These are phyloP conservation scores for Anthracocystis walkeri DNA, from an alignment of 1,284 basidiomycete species.

Conservation along the genomic window DNA sequence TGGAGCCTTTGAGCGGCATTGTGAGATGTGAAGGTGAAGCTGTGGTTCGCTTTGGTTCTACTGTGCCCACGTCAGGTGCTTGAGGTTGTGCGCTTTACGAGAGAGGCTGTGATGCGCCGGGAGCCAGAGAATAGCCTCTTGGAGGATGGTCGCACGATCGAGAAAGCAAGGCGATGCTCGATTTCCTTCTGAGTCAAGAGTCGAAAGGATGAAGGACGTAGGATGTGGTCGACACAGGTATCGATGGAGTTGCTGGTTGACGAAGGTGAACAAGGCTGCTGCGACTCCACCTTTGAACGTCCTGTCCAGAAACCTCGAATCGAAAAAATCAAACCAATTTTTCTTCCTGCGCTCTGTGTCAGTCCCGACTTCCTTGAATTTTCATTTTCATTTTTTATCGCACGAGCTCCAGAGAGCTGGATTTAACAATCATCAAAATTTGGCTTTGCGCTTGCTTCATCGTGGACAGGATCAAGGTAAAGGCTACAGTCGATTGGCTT, in stretches of 20 bases:
- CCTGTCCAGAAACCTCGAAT: background rate
- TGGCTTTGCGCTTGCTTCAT: background rate
- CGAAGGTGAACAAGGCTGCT: background rate
- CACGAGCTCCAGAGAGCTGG: background rate
- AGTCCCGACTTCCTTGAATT: constrained; percentile 7
- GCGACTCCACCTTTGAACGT: constrained; percentile 13
- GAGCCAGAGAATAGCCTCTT: background rate
- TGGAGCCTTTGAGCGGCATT: constrained; percentile 49
- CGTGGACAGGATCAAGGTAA: background rate
- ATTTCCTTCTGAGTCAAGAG: background rate
- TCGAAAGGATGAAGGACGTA: background rate
- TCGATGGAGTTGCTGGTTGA: background rate
- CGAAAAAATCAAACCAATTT: constrained; percentile 7
- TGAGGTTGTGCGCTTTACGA: background rate
- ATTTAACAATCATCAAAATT: background rate
- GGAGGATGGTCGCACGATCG: background rate
- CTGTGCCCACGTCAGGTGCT: too few relatives aligned
- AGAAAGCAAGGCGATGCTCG: too few relatives aligned
- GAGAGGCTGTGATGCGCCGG: background rate
- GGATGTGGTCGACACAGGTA: background rate
- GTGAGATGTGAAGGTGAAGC: background rate
- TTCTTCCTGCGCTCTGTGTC: constrained; percentile 4
- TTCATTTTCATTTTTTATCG: background rate
- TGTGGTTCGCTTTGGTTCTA: background rate
- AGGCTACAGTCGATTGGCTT: too few relatives aligned